phyloP scores from a whole-genome alignment of 371 early-diverging fungal species.

The Haplosporangium sp. region DNA sequence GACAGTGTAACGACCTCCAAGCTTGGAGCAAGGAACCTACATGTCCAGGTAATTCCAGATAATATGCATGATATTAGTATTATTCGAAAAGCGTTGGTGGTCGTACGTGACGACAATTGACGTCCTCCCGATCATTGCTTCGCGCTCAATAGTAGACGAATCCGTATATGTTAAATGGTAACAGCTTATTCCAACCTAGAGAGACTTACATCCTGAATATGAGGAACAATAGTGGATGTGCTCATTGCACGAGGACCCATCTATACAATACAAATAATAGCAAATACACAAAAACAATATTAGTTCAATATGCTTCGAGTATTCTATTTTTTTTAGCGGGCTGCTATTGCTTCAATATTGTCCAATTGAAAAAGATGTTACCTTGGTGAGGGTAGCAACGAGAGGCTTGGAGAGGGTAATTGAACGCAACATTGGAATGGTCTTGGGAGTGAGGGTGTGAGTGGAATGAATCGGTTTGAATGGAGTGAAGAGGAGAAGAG shows the following conservation, averaged over 20 bases:
- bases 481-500: background rate
- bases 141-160: background rate
- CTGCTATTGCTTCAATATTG: background rate
- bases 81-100: background rate
- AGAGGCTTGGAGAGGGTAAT: constrained; percentile 43
- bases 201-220: constrained; percentile 52
- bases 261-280: constrained; percentile 8
- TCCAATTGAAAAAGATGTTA: background rate
- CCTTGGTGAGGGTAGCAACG: constrained; percentile 40
- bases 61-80: background rate
- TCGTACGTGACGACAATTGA: no score
- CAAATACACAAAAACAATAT: background rate
- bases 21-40: constrained; percentile 63
- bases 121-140: no score
- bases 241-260: constrained; percentile 57
- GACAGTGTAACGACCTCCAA: constrained; percentile 93
- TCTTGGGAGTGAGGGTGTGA: constrained; percentile 10
- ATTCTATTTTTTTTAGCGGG: no score
- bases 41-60: background rate
- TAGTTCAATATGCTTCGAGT: background rate
- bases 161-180: background rate
- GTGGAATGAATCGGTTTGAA: constrained; percentile 7
- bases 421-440: constrained; percentile 42
- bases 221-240: constrained; percentile 42
- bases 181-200: background rate